These are phyloP conservation scores for Oryza nivara DNA, from an alignment of 176 grass and related monocot species.

Conservation along the genomic window DNA sequence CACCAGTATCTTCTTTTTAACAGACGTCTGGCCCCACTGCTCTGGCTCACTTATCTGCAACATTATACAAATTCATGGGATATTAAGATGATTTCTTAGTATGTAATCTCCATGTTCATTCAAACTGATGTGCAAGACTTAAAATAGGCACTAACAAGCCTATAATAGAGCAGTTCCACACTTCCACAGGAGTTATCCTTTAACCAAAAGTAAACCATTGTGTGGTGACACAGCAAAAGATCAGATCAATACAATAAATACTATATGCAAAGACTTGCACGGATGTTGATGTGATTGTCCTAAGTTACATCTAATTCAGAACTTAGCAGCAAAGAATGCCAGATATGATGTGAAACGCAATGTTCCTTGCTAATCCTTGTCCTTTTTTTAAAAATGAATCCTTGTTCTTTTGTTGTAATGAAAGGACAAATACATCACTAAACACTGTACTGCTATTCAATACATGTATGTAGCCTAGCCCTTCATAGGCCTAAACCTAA, in stretches of 20 bases:
- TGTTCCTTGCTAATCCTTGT: background rate
- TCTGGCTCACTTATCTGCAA: slow-evolving; percentile 94
- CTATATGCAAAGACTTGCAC: slow-evolving; percentile 9
- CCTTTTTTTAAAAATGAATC: background rate
- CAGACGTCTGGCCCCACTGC: slow-evolving; percentile 72
- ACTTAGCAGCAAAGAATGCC: background rate
- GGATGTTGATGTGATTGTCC: background rate
- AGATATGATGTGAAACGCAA: background rate
- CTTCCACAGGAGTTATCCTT: background rate
- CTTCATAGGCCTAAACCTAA: background rate
- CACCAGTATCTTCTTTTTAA: slow-evolving; percentile 88
- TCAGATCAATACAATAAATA: slow-evolving; percentile 19
- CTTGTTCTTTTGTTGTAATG: background rate
- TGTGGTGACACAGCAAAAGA: background rate
- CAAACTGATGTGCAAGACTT: background rate
- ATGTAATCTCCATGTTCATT: background rate
- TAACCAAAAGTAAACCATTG: slow-evolving; percentile 10
- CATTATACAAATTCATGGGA: slow-evolving; percentile 29
- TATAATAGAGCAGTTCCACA: background rate
- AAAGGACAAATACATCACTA: background rate
- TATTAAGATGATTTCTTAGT: background rate
- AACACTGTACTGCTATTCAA: background rate
- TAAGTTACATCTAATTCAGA: slow-evolving; percentile 14
- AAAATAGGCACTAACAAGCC: background rate
- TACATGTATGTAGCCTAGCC: slow-evolving; percentile 11